phyloP scores from a whole-genome alignment of 768 basidiomycete species.

The Russula olivacea region DNA sequence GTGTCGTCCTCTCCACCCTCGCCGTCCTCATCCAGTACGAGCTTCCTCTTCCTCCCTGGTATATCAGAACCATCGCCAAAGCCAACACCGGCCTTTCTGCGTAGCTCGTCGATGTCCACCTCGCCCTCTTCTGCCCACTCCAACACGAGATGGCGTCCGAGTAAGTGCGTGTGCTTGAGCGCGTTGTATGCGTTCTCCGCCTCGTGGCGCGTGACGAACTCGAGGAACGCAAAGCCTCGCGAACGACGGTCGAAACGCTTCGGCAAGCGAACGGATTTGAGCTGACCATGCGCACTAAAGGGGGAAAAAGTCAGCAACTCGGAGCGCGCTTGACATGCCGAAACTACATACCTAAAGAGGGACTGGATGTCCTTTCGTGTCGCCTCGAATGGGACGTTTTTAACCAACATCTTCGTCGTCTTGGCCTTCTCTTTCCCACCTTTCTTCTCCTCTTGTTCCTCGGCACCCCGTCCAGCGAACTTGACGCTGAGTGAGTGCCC shows the following conservation, averaged over 20 bases:
- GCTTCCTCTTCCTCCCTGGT: slow-evolving; percentile 72
- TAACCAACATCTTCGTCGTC: slow-evolving; percentile 94
- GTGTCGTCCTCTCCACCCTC: slow-evolving; percentile 31
- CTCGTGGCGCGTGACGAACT: slow-evolving; percentile 85
- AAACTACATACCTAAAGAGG: slow-evolving; percentile 68
- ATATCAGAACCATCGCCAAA: slow-evolving; percentile 61
- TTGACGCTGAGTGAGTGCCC: slow-evolving; percentile 79
- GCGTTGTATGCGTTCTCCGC: slow-evolving; percentile 85
- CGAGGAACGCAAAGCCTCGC: slow-evolving; percentile 94
- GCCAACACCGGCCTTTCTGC: slow-evolving; percentile 76
- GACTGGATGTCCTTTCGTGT: slow-evolving; percentile 88
- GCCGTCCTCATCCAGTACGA: slow-evolving; percentile 46
- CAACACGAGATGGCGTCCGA: slow-evolving; percentile 90
- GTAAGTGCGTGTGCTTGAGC: slow-evolving; percentile 89
- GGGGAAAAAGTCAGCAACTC: background rate
- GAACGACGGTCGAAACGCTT: slow-evolving; percentile 85
- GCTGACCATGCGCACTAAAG: slow-evolving; percentile 75
- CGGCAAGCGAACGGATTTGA: slow-evolving; percentile 92
- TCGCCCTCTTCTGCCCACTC: slow-evolving; percentile 85
- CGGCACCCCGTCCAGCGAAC: slow-evolving; percentile 77
- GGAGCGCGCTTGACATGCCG: background rate
- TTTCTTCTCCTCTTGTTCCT: slow-evolving; percentile 45
- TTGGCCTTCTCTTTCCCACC: slow-evolving; percentile 39
- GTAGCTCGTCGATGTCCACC: slow-evolving; percentile 66
- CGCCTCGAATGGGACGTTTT: slow-evolving; percentile 97